Evolutionary conservation across 768 basidiomycete genomes (phyloP), one percentile per base, ranked within the genome.

Genomic region (Crucibulum laeve): DNA sequence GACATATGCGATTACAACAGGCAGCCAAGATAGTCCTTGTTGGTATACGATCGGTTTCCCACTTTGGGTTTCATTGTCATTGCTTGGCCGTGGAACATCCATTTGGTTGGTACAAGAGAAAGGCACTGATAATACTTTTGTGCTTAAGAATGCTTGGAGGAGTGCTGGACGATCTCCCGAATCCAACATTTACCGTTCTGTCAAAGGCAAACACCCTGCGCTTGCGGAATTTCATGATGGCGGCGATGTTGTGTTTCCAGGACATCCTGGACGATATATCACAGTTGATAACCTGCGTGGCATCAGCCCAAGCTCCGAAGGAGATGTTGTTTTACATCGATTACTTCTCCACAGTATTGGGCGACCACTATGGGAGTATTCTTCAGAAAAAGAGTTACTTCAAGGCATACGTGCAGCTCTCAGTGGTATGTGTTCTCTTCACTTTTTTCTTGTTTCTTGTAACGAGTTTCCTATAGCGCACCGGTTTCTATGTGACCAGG

Each of bases 1-100:
- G 5, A 33, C 24, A 19, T 34, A 35, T 35, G 40, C 42, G 33
- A 45, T 51, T 10, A 30, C 47, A 42, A 49, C 38, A 17, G 34
- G 32, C 22, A 44, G 40, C 25, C 40, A 22, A 25, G 42, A 42
- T 35, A 41, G 38, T 25, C 38, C 39, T 25, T 10, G 36, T 24
- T 54, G 53, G 51, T 46, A 40, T 37, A 54, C 53, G 10, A 43
- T 52, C 33, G 53, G 53, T 10, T 48, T 50, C 35, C 53, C 48
- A 11, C 47, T 54, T 26, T 54, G 51, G 53, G 49, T 38, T 14
- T 49, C 45, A 28, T 38, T 52, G 5, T 52, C 47, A 13, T 43
- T 52, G 15, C 42, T 46, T 11, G 53, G 53, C 26, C 50, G 47
- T 17, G 50, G 47, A 10, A 54, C 53, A n/a, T 44, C 34, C 24